Evolutionary conservation across 768 basidiomycete species (phyloP), one percentile per base, ranked within the genome.

Genomic region (Suillus occidentalis): DNA sequence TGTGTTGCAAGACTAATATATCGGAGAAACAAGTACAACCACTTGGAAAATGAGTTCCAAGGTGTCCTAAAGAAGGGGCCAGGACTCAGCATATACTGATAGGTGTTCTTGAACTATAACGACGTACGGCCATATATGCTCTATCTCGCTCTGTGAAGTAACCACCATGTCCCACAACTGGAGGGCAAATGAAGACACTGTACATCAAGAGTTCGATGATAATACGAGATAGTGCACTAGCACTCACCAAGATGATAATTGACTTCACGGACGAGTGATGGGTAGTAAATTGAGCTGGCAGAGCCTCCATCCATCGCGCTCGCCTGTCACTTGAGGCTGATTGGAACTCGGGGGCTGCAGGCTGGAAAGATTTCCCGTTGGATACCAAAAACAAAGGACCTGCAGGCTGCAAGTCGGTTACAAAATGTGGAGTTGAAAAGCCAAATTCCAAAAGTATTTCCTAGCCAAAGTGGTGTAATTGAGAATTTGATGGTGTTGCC

Each of bases 81-180:
- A 43, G 18, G 20, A 43, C 20, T 42, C 20, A 25, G 31, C 12
- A 50, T n/a, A 40, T 37, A 8, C 4, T 31, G 22, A 22, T 6
- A 20, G 60, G 14, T 34, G 16, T 18, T 18, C 34, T 3, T 18
- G 31, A 31, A 31, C 31, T 31, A 31, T 39, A 16, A 22, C 39
- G 55, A 39, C 72, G 66, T 53, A 80, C 78, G 66, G 68, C 76
- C 78, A 79, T 25, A 78, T 55, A 28, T 71, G 68, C 43, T 72
- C 72, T 1, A 71, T 65, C 55, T 76, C 78, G 16, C 65, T 69
- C 31, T 64, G 68, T 31, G 72, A 66, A 5, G 70, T 72, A 50
- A 73, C 61, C 4, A 76, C 20, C 18, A 68, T 61, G 36, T 79
- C 78, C 64, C 72, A 77, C 9, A 74, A 64, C 56, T 71, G 58